phyloP scores from a whole-genome alignment of 257 asterid species.

The Catharanthus roseus region DNA sequence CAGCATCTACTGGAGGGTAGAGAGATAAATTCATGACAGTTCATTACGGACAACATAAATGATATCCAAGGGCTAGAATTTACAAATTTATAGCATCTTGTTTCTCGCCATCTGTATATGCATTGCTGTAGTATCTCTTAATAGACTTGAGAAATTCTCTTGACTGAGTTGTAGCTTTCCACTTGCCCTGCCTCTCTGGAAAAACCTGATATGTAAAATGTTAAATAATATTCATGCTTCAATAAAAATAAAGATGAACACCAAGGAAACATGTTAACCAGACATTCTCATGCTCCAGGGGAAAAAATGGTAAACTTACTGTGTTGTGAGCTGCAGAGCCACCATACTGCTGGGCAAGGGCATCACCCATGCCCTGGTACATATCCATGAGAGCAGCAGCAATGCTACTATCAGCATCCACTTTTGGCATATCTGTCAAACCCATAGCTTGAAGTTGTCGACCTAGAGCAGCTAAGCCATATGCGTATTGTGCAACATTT shows the following conservation, averaged over 20 bases:
- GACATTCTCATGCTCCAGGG: not conserved
- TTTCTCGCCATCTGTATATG: constrained; percentile 98
- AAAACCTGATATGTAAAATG: constrained; percentile 50
- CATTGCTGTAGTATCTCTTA: constrained; percentile 93
- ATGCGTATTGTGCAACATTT: constrained; percentile 97
- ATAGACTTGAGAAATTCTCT: constrained; percentile 96
- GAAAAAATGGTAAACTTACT: constrained; percentile 30
- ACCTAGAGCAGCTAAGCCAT: constrained; percentile 93
- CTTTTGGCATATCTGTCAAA: constrained; percentile 74
- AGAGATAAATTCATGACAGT: constrained; percentile 11
- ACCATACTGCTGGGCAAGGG: constrained; percentile 97
- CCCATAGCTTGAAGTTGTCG: constrained; percentile 92
- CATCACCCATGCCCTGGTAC: constrained; percentile 99
- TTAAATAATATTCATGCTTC: not conserved
- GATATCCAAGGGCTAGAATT: constrained; percentile 22
- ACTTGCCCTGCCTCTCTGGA: constrained; percentile 98
- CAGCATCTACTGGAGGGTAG: not conserved
- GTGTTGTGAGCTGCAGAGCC: constrained; percentile 99
- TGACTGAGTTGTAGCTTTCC: constrained; percentile 98
- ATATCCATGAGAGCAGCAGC: constrained; percentile 99
- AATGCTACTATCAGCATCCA: constrained; percentile 93
- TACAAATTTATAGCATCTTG: constrained; percentile 99
- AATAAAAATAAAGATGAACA: not conserved
- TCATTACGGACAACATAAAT: constrained; percentile 15
- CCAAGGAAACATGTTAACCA: not conserved